phyloP scores from a whole-genome alignment of 345 rosid species.

The Citropsis articulata region DNA sequence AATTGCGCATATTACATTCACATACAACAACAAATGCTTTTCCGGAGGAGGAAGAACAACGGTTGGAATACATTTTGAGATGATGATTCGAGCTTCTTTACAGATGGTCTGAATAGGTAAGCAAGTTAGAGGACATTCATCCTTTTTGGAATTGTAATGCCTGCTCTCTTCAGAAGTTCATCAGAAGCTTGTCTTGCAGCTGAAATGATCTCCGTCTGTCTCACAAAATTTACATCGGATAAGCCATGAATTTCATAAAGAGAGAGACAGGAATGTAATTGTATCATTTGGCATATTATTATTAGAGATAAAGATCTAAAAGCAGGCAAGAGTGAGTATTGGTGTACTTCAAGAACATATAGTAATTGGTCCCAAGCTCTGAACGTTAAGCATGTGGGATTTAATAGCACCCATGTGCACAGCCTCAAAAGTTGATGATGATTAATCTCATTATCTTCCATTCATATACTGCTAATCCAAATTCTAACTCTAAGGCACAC shows the following conservation, averaged over 20 bases:
- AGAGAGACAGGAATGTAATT: neutral
- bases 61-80: neutral
- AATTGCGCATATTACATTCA: neutral
- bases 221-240: neutral
- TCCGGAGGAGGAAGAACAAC: neutral
- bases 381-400: neutral
- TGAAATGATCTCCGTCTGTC: slow-evolving; percentile 39
- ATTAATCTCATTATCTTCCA: neutral
- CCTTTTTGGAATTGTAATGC: slow-evolving; percentile 42
- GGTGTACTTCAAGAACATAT: neutral
- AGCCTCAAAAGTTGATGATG: neutral
- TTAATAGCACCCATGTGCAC: neutral
- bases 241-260: neutral
- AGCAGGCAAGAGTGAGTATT: neutral
- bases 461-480: neutral
- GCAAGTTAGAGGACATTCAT: slow-evolving; percentile 43
- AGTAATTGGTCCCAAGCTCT: neutral
- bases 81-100: neutral
- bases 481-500: neutral
- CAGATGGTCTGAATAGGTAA: neutral
- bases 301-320: neutral
- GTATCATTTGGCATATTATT: neutral
- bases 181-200: slow-evolving; percentile 46
- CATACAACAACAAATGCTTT: neutral
- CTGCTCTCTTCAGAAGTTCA: slow-evolving; percentile 47